phyloP scores from a whole-genome alignment of 345 rosid genomes.

The Corymbia maculata region DNA sequence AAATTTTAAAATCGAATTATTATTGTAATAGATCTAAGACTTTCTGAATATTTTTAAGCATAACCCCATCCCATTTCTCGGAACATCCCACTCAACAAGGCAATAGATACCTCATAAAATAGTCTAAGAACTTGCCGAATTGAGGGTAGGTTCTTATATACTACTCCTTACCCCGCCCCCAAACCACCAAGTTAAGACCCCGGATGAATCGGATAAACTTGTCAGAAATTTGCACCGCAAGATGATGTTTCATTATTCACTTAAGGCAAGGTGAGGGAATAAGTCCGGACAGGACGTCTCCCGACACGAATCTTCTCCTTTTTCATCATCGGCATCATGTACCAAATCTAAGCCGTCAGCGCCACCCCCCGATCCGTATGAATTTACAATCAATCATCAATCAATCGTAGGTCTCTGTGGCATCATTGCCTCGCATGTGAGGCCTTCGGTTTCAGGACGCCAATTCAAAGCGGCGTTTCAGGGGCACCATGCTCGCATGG shows the following conservation, averaged over 20 bases:
- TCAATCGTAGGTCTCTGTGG: background rate
- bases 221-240: background rate
- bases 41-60: background rate
- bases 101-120: background rate
- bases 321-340: background rate
- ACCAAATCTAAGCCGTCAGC: background rate
- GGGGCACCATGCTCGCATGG: background rate
- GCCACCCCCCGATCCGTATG: background rate
- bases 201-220: background rate
- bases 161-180: background rate
- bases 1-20: fast-evolving
- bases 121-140: background rate
- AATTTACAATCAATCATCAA: background rate
- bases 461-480: background rate
- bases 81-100: background rate
- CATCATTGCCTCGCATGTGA: background rate
- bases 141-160: background rate
- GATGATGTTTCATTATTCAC: background rate
- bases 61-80: background rate
- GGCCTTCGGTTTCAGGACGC: background rate
- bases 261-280: background rate
- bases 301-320: background rate
- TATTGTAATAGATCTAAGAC: background rate
- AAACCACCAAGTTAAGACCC: background rate
- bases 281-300: background rate